Conservation (phyloP, 1,139 yeast genomes). For the Hemisphaericaspora xylofermentans region DNA sequence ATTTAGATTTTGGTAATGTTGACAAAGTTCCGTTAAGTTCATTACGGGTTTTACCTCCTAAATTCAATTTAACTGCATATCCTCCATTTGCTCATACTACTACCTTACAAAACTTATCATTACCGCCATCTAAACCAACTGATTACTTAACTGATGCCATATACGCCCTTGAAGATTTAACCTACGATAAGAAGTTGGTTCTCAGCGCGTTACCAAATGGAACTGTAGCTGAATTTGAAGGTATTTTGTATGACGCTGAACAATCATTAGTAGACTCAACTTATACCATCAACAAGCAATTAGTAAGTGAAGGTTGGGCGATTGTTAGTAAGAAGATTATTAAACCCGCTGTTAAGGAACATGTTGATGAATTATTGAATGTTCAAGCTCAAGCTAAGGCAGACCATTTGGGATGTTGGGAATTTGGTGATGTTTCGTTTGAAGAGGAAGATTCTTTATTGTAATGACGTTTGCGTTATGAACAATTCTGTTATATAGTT, state of each 20-base stretch:
- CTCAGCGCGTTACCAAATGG: slow-evolving; percentile 50
- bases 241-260: slow-evolving; percentile 62
- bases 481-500: no score
- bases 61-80: slow-evolving; percentile 38
- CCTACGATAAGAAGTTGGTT: slow-evolving; percentile 57
- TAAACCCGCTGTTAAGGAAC: slow-evolving; percentile 35
- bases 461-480: not conserved
- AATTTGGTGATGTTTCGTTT: slow-evolving; percentile 72
- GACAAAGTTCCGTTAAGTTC: slow-evolving; percentile 48
- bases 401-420: slow-evolving; percentile 71
- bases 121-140: slow-evolving; percentile 60
- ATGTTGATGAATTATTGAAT: slow-evolving; percentile 39
- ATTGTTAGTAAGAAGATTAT: slow-evolving; percentile 47
- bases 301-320: slow-evolving; percentile 67
- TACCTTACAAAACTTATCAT: slow-evolving; percentile 52
- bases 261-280: slow-evolving; percentile 54
- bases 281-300: slow-evolving; percentile 62
- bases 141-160: slow-evolving; percentile 63
- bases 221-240: slow-evolving; percentile 44
- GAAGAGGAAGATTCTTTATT: slow-evolving; percentile 44
- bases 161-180: slow-evolving; percentile 53
- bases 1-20: slow-evolving; percentile 64
- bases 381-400: slow-evolving; percentile 51
- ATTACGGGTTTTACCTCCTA: slow-evolving; percentile 56
- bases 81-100: slow-evolving; percentile 63